Percentiles rank a stretch among this genome's conserved stretches.
Evolutionary conservation across 352 stramenopile genomes (phyloP).

Genomic region (Pythium biforme): DNA sequence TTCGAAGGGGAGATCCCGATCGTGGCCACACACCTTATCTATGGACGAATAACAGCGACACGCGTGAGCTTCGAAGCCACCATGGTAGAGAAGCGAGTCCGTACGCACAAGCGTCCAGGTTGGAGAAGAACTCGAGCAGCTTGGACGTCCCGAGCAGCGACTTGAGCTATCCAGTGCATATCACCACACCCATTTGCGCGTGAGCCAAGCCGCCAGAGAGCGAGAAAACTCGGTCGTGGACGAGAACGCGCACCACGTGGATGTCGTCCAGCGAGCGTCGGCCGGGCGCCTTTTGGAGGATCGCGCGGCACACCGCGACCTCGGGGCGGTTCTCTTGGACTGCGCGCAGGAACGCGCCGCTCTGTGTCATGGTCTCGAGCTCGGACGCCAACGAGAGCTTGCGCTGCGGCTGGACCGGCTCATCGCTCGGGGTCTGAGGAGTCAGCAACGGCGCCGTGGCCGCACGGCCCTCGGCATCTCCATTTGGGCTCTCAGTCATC

Average conservation of each 20-base stretch:
- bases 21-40: neutral
- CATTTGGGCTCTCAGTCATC: neutral
- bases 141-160: constrained; percentile 68
- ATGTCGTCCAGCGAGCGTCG: constrained; percentile 73
- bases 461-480: neutral
- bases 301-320: constrained; percentile 46
- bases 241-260: constrained; percentile 39
- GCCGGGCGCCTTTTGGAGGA: constrained; percentile 52
- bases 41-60: neutral
- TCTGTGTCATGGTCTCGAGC: constrained; percentile 31
- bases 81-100: neutral
- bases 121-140: constrained; percentile 78
- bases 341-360: constrained; percentile 24
- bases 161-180: constrained; percentile 49
- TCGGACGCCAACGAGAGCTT: constrained; percentile 34
- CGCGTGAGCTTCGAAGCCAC: neutral
- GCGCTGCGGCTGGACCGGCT: constrained; percentile 4
- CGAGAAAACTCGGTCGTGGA: no score
- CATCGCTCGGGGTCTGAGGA: neutral
- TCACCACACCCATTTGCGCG: no score
- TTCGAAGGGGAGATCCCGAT: neutral
- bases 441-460: neutral
- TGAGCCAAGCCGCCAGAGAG: no score
- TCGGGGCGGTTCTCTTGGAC: constrained; percentile 45
- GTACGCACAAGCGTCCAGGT: constrained; percentile 66